These are phyloP conservation scores for Ustilago xerochloae DNA, from an alignment of 1,284 basidiomycete species.

Conservation along the genomic window DNA sequence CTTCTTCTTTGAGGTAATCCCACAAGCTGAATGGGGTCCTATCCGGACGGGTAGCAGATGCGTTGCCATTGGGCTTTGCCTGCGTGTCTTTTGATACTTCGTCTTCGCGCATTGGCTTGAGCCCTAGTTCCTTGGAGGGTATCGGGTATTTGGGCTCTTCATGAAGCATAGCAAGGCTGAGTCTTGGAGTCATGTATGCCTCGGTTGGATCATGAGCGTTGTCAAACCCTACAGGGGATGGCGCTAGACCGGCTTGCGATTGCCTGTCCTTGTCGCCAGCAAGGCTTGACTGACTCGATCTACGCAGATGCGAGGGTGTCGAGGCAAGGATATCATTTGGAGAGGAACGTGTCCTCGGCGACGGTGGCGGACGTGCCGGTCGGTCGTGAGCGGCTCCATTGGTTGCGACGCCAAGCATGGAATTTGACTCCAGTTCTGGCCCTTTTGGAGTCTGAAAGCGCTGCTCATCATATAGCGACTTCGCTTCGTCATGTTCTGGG, in stretches of 20 bases:
- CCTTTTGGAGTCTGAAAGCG: conserved; percentile 8
- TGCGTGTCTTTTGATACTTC: neutral
- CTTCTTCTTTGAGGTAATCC: conserved; percentile 85
- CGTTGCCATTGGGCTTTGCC: neutral
- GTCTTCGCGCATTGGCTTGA: neutral
- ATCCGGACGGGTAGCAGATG: conserved; percentile 3
- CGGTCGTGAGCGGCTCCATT: conserved; percentile 1
- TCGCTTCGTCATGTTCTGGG: neutral
- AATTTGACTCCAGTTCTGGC: neutral
- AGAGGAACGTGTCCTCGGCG: conserved; percentile 7
- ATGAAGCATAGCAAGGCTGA: conserved; percentile 21
- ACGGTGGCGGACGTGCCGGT: conserved; percentile 7
- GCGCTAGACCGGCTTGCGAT: conserved; percentile 10
- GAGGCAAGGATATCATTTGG: neutral
- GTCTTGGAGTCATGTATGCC: conserved; percentile 28
- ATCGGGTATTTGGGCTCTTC: conserved; percentile 3
- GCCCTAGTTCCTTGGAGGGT: neutral
- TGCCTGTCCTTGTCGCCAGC: conserved; percentile 1
- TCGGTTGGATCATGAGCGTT: conserved; percentile 14
- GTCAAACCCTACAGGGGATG: conserved; percentile 14
- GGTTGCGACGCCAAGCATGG: neutral
- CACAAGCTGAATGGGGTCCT: conserved; percentile 75
- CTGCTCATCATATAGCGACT: neutral
- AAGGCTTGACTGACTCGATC: neutral
- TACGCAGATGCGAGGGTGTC: neutral